Evolutionary conservation across 805 yeast genomes (phyloP).

Genomic region (Metschnikowia lochheadii): DNA sequence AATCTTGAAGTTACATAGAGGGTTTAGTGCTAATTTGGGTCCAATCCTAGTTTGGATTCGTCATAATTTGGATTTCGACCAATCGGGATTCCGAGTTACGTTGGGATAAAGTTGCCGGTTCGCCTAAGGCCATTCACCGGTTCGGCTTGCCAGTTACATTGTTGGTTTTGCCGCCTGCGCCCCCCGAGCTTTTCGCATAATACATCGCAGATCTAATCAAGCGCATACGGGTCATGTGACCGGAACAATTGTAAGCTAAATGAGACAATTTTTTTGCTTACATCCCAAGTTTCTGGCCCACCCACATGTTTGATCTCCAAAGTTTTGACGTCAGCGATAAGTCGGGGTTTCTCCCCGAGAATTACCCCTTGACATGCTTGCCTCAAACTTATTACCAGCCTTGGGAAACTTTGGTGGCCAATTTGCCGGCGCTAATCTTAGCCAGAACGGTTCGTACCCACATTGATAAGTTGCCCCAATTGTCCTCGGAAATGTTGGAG

Average conservation of each 20-base stretch:
- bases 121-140: background rate
- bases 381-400: constrained; percentile 60
- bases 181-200: background rate
- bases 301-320: constrained; percentile 28
- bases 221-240: constrained; percentile 4
- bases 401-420: constrained; percentile 71
- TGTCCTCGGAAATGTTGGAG: constrained; percentile 45
- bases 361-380: constrained; percentile 56
- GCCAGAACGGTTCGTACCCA: constrained; percentile 55
- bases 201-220: background rate
- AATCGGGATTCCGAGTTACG: too few species aligned
- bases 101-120: background rate
- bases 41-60: too few species aligned
- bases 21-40: too few species aligned
- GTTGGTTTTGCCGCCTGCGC: background rate
- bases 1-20: background rate
- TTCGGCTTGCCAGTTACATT: background rate
- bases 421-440: constrained; percentile 69
- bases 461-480: constrained; percentile 62
- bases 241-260: background rate
- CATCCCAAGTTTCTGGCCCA: background rate
- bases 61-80: too few species aligned
- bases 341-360: constrained; percentile 77
- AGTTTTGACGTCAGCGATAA: constrained; percentile 67
- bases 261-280: constrained; percentile 2